Conservation (phyloP, 2,329 filamentous ascomycete genomes). For the Sclerotinia subarctica region DNA sequence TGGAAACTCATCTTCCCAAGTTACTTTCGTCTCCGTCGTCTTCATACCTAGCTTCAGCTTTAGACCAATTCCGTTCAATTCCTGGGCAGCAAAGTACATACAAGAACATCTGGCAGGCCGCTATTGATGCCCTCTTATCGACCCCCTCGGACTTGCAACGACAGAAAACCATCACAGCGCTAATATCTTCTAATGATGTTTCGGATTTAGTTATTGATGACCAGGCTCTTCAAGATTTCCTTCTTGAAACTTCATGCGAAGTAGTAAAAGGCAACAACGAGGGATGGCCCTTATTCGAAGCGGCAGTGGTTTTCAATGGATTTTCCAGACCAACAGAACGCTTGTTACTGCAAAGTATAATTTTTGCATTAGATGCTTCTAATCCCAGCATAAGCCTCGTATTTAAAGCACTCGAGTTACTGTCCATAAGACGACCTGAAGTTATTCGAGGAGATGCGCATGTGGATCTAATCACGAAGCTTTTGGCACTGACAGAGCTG, state of each 20-base stretch:
- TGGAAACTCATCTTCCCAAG: constrained; percentile 53
- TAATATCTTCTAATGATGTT: constrained; percentile 48
- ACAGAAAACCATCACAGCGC: constrained; percentile 42
- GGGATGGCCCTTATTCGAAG: constrained; percentile 49
- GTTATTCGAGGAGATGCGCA: constrained; percentile 48
- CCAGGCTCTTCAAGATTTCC: constrained; percentile 46
- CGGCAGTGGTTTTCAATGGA: constrained; percentile 42
- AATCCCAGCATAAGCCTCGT: constrained; percentile 33
- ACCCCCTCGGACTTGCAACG: constrained; percentile 34
- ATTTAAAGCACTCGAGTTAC: constrained; percentile 48
- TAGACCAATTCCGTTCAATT: constrained; percentile 54
- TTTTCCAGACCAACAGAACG: constrained; percentile 35
- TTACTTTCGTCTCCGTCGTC: constrained; percentile 69
- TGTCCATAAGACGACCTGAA: constrained; percentile 46
- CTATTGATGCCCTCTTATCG: constrained; percentile 45
- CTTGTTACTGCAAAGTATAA: constrained; percentile 36
- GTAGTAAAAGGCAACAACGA: constrained; percentile 40
- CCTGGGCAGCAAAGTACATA: constrained; percentile 38
- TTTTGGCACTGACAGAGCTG: constrained; percentile 54
- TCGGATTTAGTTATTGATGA: constrained; percentile 42
- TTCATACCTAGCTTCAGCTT: constrained; percentile 60
- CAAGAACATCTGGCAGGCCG: constrained; percentile 35
- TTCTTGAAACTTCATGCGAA: constrained; percentile 44
- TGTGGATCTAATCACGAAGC: constrained; percentile 49
- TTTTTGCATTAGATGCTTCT: constrained; percentile 31